Conservation (phyloP, 2,329 filamentous ascomycete genomes). For the Didymella glomerata region DNA sequence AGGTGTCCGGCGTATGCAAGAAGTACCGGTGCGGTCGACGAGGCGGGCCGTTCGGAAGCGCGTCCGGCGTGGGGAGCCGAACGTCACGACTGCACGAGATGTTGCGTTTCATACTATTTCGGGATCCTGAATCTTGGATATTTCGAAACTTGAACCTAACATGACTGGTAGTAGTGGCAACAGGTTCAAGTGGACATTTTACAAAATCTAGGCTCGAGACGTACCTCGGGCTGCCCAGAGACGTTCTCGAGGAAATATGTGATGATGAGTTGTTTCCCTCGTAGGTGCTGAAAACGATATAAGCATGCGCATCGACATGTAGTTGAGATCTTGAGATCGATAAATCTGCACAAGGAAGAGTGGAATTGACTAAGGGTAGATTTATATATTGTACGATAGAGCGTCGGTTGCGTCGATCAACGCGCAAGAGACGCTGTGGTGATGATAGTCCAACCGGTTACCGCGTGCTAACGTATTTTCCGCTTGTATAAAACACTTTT, state of each 20-base stretch:
- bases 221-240: no score
- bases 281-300: no score
- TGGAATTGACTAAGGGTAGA: not conserved
- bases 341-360: not conserved
- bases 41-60: slow-evolving; percentile 1
- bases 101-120: slow-evolving; percentile 15
- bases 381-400: not conserved
- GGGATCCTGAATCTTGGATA: not conserved
- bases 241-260: no score
- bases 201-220: no score
- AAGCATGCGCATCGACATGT: no score
- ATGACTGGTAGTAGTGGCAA: no score
- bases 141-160: no score
- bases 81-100: slow-evolving; percentile 12
- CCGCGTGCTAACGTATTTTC: not conserved
- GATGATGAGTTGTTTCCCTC: no score
- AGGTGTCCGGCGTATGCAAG: slow-evolving; percentile 8
- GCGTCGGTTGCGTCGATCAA: not conserved
- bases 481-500: slow-evolving; percentile 1
- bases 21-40: slow-evolving; percentile 6
- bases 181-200: no score
- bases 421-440: not conserved
- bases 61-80: slow-evolving; percentile 19
- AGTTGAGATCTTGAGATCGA: no score
- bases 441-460: not conserved